These are phyloP conservation scores for Nymphaea colorata DNA, from an alignment of 164 flowering plant genomes.

Conservation along the genomic window DNA sequence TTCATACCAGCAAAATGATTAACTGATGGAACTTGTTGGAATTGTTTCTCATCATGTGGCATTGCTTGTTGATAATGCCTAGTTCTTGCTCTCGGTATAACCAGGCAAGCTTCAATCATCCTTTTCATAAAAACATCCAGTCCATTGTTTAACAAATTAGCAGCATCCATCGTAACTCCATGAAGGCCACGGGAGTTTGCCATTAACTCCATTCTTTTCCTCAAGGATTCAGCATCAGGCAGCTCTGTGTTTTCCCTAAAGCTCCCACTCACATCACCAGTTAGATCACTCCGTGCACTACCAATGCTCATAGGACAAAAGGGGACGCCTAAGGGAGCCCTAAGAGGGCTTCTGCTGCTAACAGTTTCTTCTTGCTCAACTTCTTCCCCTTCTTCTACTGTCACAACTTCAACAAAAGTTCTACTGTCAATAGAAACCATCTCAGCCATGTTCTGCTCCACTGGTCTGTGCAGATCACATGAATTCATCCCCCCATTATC, in stretches of 20 bases:
- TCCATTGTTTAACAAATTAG: constrained; percentile 50
- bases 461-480: not conserved
- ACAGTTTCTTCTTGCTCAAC: constrained; percentile 60
- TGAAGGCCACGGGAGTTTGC: not conserved
- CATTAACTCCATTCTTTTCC: constrained; percentile 28
- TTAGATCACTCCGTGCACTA: constrained; percentile 29
- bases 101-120: constrained; percentile 55
- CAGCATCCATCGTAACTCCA: constrained; percentile 36
- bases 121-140: constrained; percentile 66
- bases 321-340: constrained; percentile 68
- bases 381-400: constrained; percentile 93
- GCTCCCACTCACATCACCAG: constrained; percentile 14
- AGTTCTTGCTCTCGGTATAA: constrained; percentile 37
- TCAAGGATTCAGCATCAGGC: constrained; percentile 54
- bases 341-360: constrained; percentile 70
- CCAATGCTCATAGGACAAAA: constrained; percentile 19
- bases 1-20: constrained; percentile 8
- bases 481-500: not conserved
- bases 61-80: constrained; percentile 11
- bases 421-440: constrained; percentile 58
- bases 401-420: constrained; percentile 50
- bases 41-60: not conserved
- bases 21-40: constrained; percentile 9
- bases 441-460: constrained; percentile 34
- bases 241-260: constrained; percentile 42